These are phyloP conservation scores for Monilinia aucupariae DNA, from an alignment of 2,329 filamentous ascomycete genomes.

Conservation along the genomic window DNA sequence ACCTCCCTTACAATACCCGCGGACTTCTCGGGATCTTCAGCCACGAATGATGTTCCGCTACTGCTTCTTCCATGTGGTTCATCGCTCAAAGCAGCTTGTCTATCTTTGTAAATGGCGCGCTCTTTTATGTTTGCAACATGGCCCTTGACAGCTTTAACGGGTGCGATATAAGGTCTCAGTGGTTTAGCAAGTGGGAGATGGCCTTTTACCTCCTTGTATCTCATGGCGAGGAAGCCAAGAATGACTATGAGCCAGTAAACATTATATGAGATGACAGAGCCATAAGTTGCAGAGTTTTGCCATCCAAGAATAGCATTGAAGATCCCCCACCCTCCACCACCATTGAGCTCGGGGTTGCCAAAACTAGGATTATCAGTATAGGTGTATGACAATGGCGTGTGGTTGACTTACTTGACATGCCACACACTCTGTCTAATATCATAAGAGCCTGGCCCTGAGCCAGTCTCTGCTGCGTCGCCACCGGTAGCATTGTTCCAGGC, in stretches of 20 bases:
- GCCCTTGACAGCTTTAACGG: not conserved
- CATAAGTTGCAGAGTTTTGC: constrained; percentile 83
- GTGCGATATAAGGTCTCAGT: constrained; percentile 5
- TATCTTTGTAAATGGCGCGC: constrained; percentile 5
- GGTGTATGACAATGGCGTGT: not conserved
- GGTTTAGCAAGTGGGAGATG: constrained; percentile 37
- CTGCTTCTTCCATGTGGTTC: not conserved
- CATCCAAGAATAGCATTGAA: constrained; percentile 84
- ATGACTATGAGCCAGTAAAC: constrained; percentile 78
- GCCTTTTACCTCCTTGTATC: constrained; percentile 58
- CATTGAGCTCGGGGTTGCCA: constrained; percentile 67
- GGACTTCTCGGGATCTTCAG: constrained; percentile 15
- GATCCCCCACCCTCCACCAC: constrained; percentile 76
- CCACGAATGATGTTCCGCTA: not conserved
- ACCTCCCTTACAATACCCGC: constrained; percentile 12
- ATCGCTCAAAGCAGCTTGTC: not conserved
- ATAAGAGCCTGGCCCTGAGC: constrained; percentile 68
- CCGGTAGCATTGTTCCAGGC: constrained; percentile 50
- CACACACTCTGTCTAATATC: constrained; percentile 73
- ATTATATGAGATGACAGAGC: constrained; percentile 82
- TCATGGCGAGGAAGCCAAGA: constrained; percentile 55
- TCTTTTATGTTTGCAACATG: constrained; percentile 11
- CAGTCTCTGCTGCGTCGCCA: constrained; percentile 54
- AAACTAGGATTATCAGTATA: constrained; percentile 47
- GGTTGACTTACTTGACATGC: constrained; percentile 65